phyloP scores from a whole-genome alignment of 139 green algal species.

The Diplosphaera chodatii region DNA sequence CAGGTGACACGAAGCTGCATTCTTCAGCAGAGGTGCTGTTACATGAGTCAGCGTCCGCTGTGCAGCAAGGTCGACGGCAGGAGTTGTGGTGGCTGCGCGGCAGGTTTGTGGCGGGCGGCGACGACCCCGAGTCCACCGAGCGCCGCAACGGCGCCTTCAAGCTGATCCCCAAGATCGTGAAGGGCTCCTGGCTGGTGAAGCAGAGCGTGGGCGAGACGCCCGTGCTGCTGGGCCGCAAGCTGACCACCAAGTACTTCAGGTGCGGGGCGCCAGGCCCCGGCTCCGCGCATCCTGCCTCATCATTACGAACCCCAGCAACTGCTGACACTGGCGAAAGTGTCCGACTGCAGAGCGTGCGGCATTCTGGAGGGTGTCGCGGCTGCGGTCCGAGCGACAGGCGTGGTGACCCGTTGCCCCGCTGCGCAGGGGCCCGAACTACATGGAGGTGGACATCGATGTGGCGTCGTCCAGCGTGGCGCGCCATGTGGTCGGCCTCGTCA shows the following conservation, averaged over 20 bases:
- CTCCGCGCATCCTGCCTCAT: too few relatives aligned
- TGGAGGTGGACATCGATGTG: conserved; percentile 46
- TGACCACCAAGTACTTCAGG: conserved; percentile 42
- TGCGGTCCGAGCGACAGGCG: too few relatives aligned
- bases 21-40: background rate
- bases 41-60: background rate
- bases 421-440: conserved; percentile 21
- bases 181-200: conserved; percentile 35
- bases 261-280: too few relatives aligned
- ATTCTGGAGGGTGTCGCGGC: too few relatives aligned
- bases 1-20: background rate
- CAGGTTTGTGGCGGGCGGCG: conserved; percentile 33
- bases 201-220: conserved; percentile 50
- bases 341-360: too few relatives aligned
- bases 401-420: too few relatives aligned
- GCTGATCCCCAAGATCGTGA: conserved; percentile 31
- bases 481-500: conserved; percentile 28
- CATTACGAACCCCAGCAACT: too few relatives aligned
- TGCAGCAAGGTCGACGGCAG: too few relatives aligned
- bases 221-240: conserved; percentile 50
- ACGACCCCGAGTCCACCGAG: conserved; percentile 25
- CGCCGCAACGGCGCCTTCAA: conserved; percentile 43
- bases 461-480: conserved; percentile 24
- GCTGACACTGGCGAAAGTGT: too few relatives aligned
- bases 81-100: background rate